Conservation (phyloP, 768 basidiomycete genomes). For the Agaricus sinodeliciosus region DNA sequence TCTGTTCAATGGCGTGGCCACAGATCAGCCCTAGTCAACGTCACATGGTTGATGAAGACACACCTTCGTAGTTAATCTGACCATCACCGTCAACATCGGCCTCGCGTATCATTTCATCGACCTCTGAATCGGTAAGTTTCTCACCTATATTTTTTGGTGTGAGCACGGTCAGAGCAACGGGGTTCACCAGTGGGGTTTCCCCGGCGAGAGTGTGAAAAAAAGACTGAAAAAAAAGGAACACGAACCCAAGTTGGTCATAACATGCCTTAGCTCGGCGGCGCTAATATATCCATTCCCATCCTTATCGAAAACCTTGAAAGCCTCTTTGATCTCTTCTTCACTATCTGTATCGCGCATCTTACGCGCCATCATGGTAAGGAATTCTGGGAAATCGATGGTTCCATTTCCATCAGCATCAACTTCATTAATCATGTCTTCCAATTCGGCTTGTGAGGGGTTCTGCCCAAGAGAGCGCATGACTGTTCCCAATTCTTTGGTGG, state of each 20-base stretch:
- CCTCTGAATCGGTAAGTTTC: constrained; percentile 81
- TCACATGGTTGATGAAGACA: constrained; percentile 14
- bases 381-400: constrained; percentile 40
- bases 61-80: constrained; percentile 85
- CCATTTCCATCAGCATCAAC: constrained; percentile 38
- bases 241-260: constrained; percentile 90
- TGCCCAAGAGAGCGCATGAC: constrained; percentile 43
- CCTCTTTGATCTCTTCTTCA: constrained; percentile 31
- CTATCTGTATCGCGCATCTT: constrained; percentile 23
- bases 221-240: neutral
- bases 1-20: neutral
- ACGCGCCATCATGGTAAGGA: constrained; percentile 36
- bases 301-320: constrained; percentile 80
- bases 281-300: constrained; percentile 91
- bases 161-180: no score
- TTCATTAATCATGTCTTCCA: constrained; percentile 38
- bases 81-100: constrained; percentile 93
- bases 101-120: constrained; percentile 96
- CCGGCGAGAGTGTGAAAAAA: no score
- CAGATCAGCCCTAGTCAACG: neutral
- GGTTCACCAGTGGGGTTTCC: no score
- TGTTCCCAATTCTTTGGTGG: constrained; percentile 35
- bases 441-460: constrained; percentile 36
- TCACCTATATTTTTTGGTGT: constrained; percentile 43
- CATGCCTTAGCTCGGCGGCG: constrained; percentile 83